These are phyloP conservation scores for Immersiella caudata DNA, from an alignment of 495 filamentous ascomycete genomes.

Conservation along the genomic window DNA sequence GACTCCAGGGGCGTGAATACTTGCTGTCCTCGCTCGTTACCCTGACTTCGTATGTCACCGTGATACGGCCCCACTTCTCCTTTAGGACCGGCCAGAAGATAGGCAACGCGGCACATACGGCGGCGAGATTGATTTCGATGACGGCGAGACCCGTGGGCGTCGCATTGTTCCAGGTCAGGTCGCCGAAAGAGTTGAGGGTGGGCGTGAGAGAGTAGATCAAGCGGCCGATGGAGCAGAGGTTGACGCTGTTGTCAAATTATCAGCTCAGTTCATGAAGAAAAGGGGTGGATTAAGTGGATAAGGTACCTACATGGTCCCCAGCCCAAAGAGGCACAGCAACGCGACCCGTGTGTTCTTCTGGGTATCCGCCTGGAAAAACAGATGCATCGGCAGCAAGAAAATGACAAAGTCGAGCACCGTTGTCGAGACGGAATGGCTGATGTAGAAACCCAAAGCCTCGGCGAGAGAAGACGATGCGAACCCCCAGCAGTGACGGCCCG, in stretches of 20 bases:
- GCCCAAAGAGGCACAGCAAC: neutral
- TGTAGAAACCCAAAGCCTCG: slow-evolving; percentile 28
- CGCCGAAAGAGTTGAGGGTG: slow-evolving; percentile 25
- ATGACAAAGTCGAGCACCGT: slow-evolving; percentile 34
- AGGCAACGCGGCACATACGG: slow-evolving; percentile 37
- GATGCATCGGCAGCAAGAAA: slow-evolving; percentile 30
- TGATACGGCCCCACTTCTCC: slow-evolving; percentile 29
- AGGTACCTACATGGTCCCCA: no score
- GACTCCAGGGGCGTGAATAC: no score
- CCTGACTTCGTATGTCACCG: slow-evolving; percentile 35
- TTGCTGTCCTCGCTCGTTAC: slow-evolving; percentile 29
- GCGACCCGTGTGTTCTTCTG: slow-evolving; percentile 10
- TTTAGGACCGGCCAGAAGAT: slow-evolving; percentile 35
- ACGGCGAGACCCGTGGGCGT: slow-evolving; percentile 31
- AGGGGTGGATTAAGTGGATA: no score
- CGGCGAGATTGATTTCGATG: slow-evolving; percentile 33
- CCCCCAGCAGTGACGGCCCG: slow-evolving; percentile 28
- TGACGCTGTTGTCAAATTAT: slow-evolving; percentile 15
- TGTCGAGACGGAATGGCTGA: slow-evolving; percentile 23
- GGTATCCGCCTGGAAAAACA: slow-evolving; percentile 27
- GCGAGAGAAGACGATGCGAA: slow-evolving; percentile 31
- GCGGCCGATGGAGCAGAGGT: slow-evolving; percentile 30
- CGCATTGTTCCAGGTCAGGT: slow-evolving; percentile 35
- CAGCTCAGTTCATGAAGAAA: no score
- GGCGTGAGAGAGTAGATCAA: slow-evolving; percentile 22